Base-by-base conservation (phyloP, 2,329 filamentous ascomycete species). In the Aspergillus sp. region DNA sequence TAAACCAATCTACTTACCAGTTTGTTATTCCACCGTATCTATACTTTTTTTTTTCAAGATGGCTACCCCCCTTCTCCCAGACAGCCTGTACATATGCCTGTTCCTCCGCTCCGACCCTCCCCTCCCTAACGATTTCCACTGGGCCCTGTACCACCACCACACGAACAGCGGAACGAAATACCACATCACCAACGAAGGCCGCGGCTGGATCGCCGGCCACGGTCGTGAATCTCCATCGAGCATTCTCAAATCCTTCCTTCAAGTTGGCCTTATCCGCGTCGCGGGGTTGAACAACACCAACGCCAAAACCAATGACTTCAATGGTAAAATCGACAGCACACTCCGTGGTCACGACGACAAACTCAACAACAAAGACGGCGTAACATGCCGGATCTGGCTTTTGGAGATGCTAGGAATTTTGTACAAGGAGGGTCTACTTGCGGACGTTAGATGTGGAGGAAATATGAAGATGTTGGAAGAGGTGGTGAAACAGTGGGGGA, bases 61-160 rank as follows among this genome's bases (percentile, higher is more conserved):
- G 27, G 1, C 22, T 13, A 37, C 13, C 34, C 13, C 2, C 2
- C n/a, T 19, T 27, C 15, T 17, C 24, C 52, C 51, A 20, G 60
- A 62, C 30, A 59, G 54, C n/a, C 52, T 68, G 20, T 69, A 66
- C 54, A 64, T 71, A 20, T 57, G 62, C 19, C 65, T 72, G 12
- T 69, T 56, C 40, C 60, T 68, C 12, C 64, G 64, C 5, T 57
- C 63, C 2, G 62, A 72, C 39, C 68, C 66, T 30, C 66, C 66
- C 4, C 7, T 50, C 1, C 52, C 58, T 20, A 64, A 71, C 45
- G 58, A 70, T n/a, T 70, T 70, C 55, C 66, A 72, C 57, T 72
- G 70, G 69, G 69, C 52, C 3, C 63, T 64, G 9, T 73, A 73
- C 47, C 56, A 68, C 63, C 39, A 30, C 20, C 12, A n/a, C 20